Conservation (phyloP, 2,329 filamentous ascomycete genomes). For the Achaetomium macrosporum region DNA sequence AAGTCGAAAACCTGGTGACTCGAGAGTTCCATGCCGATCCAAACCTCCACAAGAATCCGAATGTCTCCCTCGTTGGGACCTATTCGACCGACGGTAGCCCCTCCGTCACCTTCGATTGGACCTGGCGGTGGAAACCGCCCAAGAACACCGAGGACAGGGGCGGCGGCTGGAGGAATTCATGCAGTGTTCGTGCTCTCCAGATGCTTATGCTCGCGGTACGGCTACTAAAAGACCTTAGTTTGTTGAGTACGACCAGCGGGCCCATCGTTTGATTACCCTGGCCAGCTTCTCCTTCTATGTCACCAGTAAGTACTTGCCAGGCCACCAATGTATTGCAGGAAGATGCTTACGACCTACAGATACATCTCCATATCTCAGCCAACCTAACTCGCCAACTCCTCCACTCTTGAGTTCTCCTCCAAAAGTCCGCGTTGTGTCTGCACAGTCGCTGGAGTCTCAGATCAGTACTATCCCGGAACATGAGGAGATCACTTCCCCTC, state of each 20-base stretch:
- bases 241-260: constrained; percentile 92
- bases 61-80: constrained; percentile 92
- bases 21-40: constrained; percentile 95
- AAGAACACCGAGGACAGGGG: constrained; percentile 74
- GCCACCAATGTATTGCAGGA: neutral
- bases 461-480: constrained; percentile 66
- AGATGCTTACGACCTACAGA: constrained; percentile 31
- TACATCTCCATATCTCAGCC: constrained; percentile 40
- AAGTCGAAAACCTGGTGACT: constrained; percentile 90
- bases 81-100: constrained; percentile 76
- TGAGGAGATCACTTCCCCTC: constrained; percentile 54
- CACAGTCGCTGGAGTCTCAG: constrained; percentile 79
- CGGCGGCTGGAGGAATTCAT: constrained; percentile 91
- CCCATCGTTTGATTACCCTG: constrained; percentile 80
- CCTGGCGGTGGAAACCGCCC: constrained; percentile 94
- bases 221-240: constrained; percentile 52
- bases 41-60: constrained; percentile 94
- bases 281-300: constrained; percentile 96
- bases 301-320: constrained; percentile 52
- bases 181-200: constrained; percentile 59
- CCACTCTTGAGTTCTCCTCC: constrained; percentile 67
- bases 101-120: constrained; percentile 87
- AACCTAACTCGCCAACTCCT: constrained; percentile 63
- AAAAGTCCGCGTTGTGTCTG: constrained; percentile 75
- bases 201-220: neutral